phyloP scores from a whole-genome alignment of 805 yeast species.

The Ogataea naganishii region DNA sequence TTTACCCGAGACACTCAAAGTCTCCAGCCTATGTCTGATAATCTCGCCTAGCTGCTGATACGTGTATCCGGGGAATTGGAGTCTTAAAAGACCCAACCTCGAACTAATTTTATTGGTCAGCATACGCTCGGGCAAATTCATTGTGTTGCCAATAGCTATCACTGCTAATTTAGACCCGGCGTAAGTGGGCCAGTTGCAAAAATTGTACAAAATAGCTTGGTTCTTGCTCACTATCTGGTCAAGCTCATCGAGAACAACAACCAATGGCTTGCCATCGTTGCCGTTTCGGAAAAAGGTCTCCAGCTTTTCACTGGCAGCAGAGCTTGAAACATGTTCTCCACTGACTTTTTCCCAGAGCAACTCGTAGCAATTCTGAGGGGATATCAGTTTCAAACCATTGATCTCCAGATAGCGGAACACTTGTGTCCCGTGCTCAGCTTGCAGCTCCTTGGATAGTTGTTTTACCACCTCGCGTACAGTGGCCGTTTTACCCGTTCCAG shows the following conservation, averaged over 20 bases:
- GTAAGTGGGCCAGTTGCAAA: constrained; percentile 95
- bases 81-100: constrained; percentile 78
- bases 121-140: constrained; percentile 91
- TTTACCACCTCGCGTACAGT: constrained; percentile 81
- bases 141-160: constrained; percentile 91
- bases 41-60: constrained; percentile 69
- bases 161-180: constrained; percentile 72
- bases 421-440: constrained; percentile 11
- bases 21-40: constrained; percentile 60
- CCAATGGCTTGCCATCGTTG: constrained; percentile 38
- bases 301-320: constrained; percentile 56
- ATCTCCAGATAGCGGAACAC: constrained; percentile 74
- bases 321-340: constrained; percentile 47
- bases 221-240: constrained; percentile 83
- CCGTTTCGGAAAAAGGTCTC: constrained; percentile 57
- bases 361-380: constrained; percentile 79
- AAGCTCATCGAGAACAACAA: constrained; percentile 82
- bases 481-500: constrained; percentile 97
- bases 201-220: constrained; percentile 86
- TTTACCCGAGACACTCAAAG: constrained; percentile 26
- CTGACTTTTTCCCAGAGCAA: constrained; percentile 69
- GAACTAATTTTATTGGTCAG: constrained; percentile 85
- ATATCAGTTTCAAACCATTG: constrained; percentile 78
- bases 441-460: constrained; percentile 36
- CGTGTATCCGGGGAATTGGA: constrained; percentile 84